A percentile compares a stretch with the other conserved stretches of the same genome.
phyloP scores from a whole-genome alignment of 2,329 filamentous ascomycete genomes.

The Xylaria arbuscula region DNA sequence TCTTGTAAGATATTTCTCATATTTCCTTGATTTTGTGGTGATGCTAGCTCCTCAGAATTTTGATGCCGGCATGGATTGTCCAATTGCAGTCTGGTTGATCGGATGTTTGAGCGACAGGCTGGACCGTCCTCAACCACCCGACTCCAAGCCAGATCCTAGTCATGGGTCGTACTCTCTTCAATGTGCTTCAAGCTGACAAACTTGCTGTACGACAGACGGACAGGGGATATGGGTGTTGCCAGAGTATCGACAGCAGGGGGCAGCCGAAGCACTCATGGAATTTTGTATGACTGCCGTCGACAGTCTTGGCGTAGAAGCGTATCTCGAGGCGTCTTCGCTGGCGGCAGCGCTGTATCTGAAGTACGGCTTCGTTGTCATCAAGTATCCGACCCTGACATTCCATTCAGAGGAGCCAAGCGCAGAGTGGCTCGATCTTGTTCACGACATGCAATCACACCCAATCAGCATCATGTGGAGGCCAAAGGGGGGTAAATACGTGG shows the following conservation, averaged over 20 bases:
- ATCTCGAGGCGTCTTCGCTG: slow-evolving; percentile 13
- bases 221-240: slow-evolving; percentile 12
- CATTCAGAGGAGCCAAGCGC: slow-evolving; percentile 2
- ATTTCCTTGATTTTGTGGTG: too few species aligned
- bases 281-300: background rate
- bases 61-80: too few species aligned
- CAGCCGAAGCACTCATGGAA: slow-evolving; percentile 5
- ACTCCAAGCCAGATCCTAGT: too few species aligned
- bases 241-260: slow-evolving; percentile 12
- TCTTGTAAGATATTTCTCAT: background rate
- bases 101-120: too few species aligned
- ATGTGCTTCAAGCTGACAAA: background rate
- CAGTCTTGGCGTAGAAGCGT: slow-evolving; percentile 5
- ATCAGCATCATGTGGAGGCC: slow-evolving; percentile 18
- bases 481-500: slow-evolving; percentile 3
- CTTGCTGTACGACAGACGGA: background rate
- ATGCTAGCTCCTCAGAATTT: too few species aligned
- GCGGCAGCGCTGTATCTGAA: slow-evolving; percentile 8
- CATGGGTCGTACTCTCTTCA: too few species aligned
- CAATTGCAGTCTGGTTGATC: too few species aligned
- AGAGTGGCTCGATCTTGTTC: slow-evolving; percentile 10
- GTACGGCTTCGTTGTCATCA: slow-evolving; percentile 6
- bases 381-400: slow-evolving; percentile 16
- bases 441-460: slow-evolving; percentile 16
- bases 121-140: too few species aligned